Evolutionary conservation across 2,329 filamentous ascomycete species (phyloP).

Genomic region (Phoma sp.): DNA sequence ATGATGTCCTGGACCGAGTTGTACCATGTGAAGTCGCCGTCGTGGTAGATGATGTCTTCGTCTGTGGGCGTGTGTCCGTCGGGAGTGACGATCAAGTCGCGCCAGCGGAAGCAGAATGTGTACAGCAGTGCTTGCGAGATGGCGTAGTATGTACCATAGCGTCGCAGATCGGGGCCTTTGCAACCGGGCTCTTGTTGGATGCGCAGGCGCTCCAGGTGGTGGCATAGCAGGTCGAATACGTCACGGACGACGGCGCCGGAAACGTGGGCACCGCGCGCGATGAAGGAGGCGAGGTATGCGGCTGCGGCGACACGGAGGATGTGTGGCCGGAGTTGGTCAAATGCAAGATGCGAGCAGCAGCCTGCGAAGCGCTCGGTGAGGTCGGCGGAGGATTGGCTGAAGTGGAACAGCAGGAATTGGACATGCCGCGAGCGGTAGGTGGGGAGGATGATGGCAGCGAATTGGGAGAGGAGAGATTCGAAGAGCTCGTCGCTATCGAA

Average conservation of each 20-base stretch:
- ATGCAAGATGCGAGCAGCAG: slow-evolving; percentile 75
- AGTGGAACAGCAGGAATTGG: slow-evolving; percentile 96
- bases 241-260: slow-evolving; percentile 77
- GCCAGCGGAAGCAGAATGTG: slow-evolving; percentile 98
- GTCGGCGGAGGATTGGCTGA: slow-evolving; percentile 80
- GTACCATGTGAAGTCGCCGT: slow-evolving; percentile 80
- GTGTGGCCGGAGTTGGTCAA: slow-evolving; percentile 69
- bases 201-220: slow-evolving; percentile 79
- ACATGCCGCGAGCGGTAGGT: slow-evolving; percentile 92
- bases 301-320: slow-evolving; percentile 84
- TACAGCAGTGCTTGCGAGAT: slow-evolving; percentile 90
- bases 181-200: slow-evolving; percentile 74
- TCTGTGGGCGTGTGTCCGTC: slow-evolving; percentile 52
- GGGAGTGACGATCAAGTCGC: slow-evolving; percentile 74
- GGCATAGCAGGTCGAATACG: slow-evolving; percentile 80
- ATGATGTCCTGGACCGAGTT: slow-evolving; percentile 76
- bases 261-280: slow-evolving; percentile 86
- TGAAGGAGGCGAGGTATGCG: slow-evolving; percentile 93
- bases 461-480: slow-evolving; percentile 82
- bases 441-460: slow-evolving; percentile 85
- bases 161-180: slow-evolving; percentile 82
- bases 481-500: slow-evolving; percentile 76
- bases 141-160: slow-evolving; percentile 85
- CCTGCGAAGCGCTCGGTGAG: slow-evolving; percentile 85
- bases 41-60: slow-evolving; percentile 66